phyloP scores from a whole-genome alignment of 2,329 filamentous ascomycete genomes.

The Pseudopithomyces maydicus region DNA sequence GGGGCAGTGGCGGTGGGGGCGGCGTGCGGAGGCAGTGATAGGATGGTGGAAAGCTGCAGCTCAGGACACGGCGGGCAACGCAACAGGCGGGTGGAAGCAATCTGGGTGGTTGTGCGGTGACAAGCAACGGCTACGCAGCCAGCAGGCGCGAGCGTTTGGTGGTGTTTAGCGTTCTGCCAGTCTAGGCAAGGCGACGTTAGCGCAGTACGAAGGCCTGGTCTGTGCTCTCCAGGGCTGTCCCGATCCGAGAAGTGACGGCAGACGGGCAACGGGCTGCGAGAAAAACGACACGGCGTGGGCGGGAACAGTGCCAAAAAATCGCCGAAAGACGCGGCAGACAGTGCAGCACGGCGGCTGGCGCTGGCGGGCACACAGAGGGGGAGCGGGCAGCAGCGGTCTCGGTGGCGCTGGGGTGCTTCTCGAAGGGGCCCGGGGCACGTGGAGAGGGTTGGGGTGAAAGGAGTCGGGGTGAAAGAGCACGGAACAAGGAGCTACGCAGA shows the following conservation, averaged over 20 bases:
- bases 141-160: background rate
- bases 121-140: background rate
- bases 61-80: too few species aligned
- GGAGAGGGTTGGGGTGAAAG: constrained; percentile 13
- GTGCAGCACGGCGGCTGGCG: constrained; percentile 14
- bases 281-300: background rate
- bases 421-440: constrained; percentile 26
- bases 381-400: constrained; percentile 27
- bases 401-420: constrained; percentile 39
- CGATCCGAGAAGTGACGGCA: constrained; percentile 3
- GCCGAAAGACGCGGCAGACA: constrained; percentile 6
- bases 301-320: background rate
- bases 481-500: constrained; percentile 20
- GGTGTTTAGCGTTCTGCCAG: background rate
- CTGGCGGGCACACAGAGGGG: background rate
- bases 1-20: background rate
- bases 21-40: background rate
- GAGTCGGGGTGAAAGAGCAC: constrained; percentile 3
- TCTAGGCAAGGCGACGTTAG: background rate
- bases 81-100: too few species aligned
- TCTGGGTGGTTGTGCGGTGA: background rate
- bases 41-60: too few species aligned
- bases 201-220: background rate
- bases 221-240: background rate
- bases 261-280: constrained; percentile 1